Evolutionary conservation across 1,284 basidiomycete genomes (phyloP).

Genomic region (Apiotrichum sp.): DNA sequence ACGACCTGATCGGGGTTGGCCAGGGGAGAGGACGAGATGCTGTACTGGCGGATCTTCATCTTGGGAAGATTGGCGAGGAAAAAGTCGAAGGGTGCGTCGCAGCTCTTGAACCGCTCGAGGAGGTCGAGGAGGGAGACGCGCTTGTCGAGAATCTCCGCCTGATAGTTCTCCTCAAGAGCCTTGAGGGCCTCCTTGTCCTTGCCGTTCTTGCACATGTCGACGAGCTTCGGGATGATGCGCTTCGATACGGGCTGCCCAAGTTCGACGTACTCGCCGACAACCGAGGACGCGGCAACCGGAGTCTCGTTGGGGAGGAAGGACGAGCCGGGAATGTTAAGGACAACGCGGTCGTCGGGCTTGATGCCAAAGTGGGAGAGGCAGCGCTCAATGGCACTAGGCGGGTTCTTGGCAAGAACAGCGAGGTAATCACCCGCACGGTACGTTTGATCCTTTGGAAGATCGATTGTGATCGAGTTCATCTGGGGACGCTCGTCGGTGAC

Average conservation of each 20-base stretch:
- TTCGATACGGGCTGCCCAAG: constrained; percentile 37
- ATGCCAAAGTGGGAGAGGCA: constrained; percentile 11
- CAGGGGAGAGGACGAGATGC: constrained; percentile 54
- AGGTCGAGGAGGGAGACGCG: constrained; percentile 49
- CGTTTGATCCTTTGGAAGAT: constrained; percentile 49
- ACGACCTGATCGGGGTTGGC: constrained; percentile 50
- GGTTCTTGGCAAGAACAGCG: constrained; percentile 41
- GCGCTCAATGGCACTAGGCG: constrained; percentile 4
- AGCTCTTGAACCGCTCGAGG: constrained; percentile 47
- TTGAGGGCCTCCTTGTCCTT: constrained; percentile 3
- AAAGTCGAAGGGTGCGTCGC: constrained; percentile 34
- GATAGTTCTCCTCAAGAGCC: constrained; percentile 13
- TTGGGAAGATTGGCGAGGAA: constrained; percentile 18
- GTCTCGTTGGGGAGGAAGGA: constrained; percentile 45
- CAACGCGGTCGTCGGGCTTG: constrained; percentile 19
- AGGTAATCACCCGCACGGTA: constrained; percentile 54
- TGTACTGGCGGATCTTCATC: constrained; percentile 21
- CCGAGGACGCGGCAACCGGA: constrained; percentile 44
- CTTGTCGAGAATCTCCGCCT: constrained; percentile 30
- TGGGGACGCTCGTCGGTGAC: constrained; percentile 9
- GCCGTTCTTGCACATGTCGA: constrained; percentile 5
- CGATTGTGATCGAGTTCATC: constrained; percentile 48
- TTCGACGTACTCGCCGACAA: constrained; percentile 52
- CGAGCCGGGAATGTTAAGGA: constrained; percentile 9
- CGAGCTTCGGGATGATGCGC: constrained; percentile 19